Evolutionary conservation across 441 rosid species (phyloP), one percentile per base, ranked within the genome.

Genomic region (Euphorbia schlechtendalii): DNA sequence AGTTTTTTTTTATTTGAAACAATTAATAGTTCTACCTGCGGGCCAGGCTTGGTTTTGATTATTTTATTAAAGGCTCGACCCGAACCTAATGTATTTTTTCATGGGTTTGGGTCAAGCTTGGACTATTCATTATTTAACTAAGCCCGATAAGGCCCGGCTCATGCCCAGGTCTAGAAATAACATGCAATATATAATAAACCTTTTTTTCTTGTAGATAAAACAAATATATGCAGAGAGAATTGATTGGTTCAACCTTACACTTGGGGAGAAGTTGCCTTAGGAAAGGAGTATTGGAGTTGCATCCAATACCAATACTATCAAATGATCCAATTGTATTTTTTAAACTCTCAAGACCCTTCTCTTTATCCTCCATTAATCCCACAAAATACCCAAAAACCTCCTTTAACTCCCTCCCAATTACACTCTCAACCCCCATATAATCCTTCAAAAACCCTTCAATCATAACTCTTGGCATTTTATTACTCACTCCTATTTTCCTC

Each of bases 381-480:
- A 73, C 53, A 74, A 74, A 84, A 52, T 71, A 80, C 8, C 85
- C 83, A 30, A 56, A 54, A 20, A 77, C 48, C 20, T 56, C 72
- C 70, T 74, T 79, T 69, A 86, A 61, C 45, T 82, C 86, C 70
- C 84, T 81, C 5, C 82, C 90, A 8, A 80, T 48, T 56, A 81
- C 84, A 56, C 58, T 64, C 52, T 86, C 84, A 62, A 80, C 76
- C 54, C 83, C 81, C 65, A 89, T 62, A 58, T 80, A 80, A 58
- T 89, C 86, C 68, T 59, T 75, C 68, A 86, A 65, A 68, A 89
- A 84, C 41, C 74, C 73, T 67, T 86, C 89, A 48, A 86, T 76
- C 96, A 82, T 86, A 20, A 83, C 51, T 48, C 73, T 80, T 6
- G 96, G 96, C 72, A 89, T 65, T 28, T 69, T 74, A 58, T 67